These are phyloP conservation scores for Marasmius fiardii DNA, from an alignment of 1,284 basidiomycete species.

Conservation along the genomic window DNA sequence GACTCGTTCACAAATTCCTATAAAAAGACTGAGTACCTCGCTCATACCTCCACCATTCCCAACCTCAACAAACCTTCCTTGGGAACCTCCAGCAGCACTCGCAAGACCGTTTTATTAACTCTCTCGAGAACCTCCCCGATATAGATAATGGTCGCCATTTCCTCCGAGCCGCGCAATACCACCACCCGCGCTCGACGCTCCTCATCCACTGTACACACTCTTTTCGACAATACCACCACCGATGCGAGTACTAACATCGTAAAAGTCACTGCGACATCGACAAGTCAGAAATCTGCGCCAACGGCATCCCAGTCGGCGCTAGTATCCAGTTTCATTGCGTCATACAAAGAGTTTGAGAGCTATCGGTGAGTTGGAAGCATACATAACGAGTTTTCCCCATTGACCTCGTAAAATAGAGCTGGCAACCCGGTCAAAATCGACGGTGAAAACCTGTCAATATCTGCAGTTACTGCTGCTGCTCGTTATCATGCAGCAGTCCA, in stretches of 20 bases:
- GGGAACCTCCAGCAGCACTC: too few relatives aligned
- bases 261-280: constrained; percentile 20
- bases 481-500: constrained; percentile 55
- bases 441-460: constrained; percentile 68
- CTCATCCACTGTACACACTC: not conserved
- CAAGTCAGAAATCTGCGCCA: constrained; percentile 10
- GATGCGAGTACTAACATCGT: too few relatives aligned
- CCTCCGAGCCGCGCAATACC: constrained; percentile 25
- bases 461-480: constrained; percentile 70
- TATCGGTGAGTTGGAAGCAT: constrained; percentile 32
- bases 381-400: not conserved
- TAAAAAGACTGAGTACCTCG: not conserved
- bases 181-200: constrained; percentile 8
- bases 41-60: not conserved
- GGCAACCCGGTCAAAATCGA: constrained; percentile 63
- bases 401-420: constrained; percentile 30
- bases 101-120: constrained; percentile 9
- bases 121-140: constrained; percentile 7
- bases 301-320: constrained; percentile 27
- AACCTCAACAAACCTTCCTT: not conserved
- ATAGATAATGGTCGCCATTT: constrained; percentile 25
- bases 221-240: not conserved
- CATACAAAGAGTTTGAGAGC: constrained; percentile 47
- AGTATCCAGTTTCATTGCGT: constrained; percentile 45
- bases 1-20: not conserved